Conservation (phyloP, 129 eudicot species). For the Solidago caesia region DNA sequence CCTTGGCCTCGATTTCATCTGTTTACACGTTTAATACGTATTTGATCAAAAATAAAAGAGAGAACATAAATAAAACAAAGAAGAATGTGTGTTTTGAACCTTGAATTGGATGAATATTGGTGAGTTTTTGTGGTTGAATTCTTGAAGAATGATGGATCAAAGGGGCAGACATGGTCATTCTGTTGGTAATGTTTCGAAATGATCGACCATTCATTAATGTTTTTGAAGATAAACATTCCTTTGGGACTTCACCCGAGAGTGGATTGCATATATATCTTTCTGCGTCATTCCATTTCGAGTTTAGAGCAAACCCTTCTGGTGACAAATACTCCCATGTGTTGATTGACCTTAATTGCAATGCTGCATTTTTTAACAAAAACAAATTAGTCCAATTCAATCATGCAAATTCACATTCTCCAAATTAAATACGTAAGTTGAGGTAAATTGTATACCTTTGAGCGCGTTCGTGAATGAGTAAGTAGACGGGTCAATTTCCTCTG, state of each 20-base stretch:
- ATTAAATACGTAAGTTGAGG: neutral
- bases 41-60: slow-evolving; percentile 1
- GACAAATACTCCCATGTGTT: slow-evolving; percentile 82
- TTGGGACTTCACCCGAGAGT: slow-evolving; percentile 84
- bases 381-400: neutral
- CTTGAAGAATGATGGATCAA: slow-evolving; percentile 58
- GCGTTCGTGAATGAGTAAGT: slow-evolving; percentile 91
- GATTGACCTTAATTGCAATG: slow-evolving; percentile 79
- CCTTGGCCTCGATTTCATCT: slow-evolving; percentile 43
- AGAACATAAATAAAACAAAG: neutral
- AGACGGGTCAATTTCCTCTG: slow-evolving; percentile 89
- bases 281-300: slow-evolving; percentile 97
- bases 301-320: slow-evolving; percentile 78
- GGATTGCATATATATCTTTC: slow-evolving; percentile 95
- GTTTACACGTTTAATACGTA: slow-evolving; percentile 11
- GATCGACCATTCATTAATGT: slow-evolving; percentile 69
- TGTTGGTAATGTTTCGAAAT: slow-evolving; percentile 50
- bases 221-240: slow-evolving; percentile 90
- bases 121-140: slow-evolving; percentile 38
- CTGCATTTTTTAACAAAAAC: slow-evolving; percentile 34
- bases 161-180: slow-evolving; percentile 89
- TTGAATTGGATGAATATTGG: slow-evolving; percentile 37
- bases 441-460: slow-evolving; percentile 58
- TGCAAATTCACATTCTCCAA: neutral
- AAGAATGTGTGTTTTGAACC: slow-evolving; percentile 25